Evolutionary conservation across 352 stramenopile genomes (phyloP).

Genomic region (Phytophthora pisi): DNA sequence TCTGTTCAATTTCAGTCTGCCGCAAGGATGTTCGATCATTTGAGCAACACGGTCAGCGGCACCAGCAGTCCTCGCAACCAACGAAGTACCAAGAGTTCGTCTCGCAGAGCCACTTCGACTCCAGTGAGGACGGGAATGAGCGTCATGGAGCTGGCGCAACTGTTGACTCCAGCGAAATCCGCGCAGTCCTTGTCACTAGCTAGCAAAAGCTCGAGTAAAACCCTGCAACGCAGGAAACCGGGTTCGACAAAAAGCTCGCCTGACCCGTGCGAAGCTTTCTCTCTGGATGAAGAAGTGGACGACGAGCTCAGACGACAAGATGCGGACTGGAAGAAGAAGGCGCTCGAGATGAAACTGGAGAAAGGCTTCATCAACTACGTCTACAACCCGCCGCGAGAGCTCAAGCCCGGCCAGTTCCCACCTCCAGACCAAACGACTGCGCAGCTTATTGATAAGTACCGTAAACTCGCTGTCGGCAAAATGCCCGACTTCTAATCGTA

Average conservation of each 20-base stretch:
- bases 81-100: slow-evolving; percentile 22
- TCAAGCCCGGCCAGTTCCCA: slow-evolving; percentile 55
- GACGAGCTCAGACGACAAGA: slow-evolving; percentile 25
- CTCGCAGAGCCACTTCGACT: slow-evolving; percentile 24
- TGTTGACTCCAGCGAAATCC: slow-evolving; percentile 49
- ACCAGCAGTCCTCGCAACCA: slow-evolving; percentile 26
- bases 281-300: slow-evolving; percentile 24
- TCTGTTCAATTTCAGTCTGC: slow-evolving; percentile 49
- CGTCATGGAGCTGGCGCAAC: slow-evolving; percentile 61
- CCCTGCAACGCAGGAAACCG: slow-evolving; percentile 17
- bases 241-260: slow-evolving; percentile 4
- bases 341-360: slow-evolving; percentile 36
- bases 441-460: slow-evolving; percentile 82
- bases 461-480: slow-evolving; percentile 80
- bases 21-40: slow-evolving; percentile 71
- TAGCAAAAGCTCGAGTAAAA: slow-evolving; percentile 26
- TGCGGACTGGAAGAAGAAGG: slow-evolving; percentile 14
- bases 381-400: slow-evolving; percentile 54
- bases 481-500: slow-evolving; percentile 40
- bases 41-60: slow-evolving; percentile 45
- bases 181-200: slow-evolving; percentile 12
- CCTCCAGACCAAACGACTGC: slow-evolving; percentile 67
- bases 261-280: slow-evolving; percentile 12
- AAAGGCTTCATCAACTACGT: slow-evolving; percentile 55
- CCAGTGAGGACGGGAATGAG: slow-evolving; percentile 68